Base-by-base conservation (phyloP, 2,329 filamentous ascomycete genomes). In the Hyphodiscus sp. region DNA sequence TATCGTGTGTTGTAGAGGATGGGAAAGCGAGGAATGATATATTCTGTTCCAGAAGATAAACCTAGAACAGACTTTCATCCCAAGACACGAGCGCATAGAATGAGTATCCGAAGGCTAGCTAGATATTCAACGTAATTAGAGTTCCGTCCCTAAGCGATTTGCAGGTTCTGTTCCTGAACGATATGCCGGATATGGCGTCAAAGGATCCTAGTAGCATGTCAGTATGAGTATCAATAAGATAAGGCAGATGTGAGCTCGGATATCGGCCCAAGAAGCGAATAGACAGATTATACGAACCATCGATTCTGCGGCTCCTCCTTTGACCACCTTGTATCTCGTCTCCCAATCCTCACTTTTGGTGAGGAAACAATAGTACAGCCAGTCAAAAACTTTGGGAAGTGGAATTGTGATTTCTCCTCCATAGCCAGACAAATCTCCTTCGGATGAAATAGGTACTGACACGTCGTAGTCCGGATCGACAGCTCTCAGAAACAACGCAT, bases 341-440 rank as follows among this genome's bases (percentile, higher is more conserved):
- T 46, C 19, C 52, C 52, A 51, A 43, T 51, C 13, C 45, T 54
- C 48, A 15, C 33, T 51, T 48, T 51, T 51, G 1, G 38, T 18
- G 20, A 50, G 20, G 18, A 41, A 48, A 20, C 44, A 41, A 29
- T 48, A 51, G 15, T 51, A 51, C 2, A 50, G n/a, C 51, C 51
- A 53, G 30, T 51, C 52, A 43, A 51, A 51, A 2, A 54, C 48
- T 5, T 50, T 54, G 16, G 49, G 48, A 44, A 54, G 52, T 16
- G 48, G 44, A 26, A 54, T 51, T 19, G 18, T 45, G 15, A 54
- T 47, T 5, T 51, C 33, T 20, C 47, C 52, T 33, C 20, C 26
- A 20, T 26, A 53, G 2, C 46, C 26, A 7, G 46, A 48, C 2
- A 38, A 19, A 49, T 50, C 30, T 30, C 19, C 16, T 45, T 53